Base-by-base conservation (phyloP, 2,329 filamentous ascomycete species). In the Gnomoniopsis sp. region DNA sequence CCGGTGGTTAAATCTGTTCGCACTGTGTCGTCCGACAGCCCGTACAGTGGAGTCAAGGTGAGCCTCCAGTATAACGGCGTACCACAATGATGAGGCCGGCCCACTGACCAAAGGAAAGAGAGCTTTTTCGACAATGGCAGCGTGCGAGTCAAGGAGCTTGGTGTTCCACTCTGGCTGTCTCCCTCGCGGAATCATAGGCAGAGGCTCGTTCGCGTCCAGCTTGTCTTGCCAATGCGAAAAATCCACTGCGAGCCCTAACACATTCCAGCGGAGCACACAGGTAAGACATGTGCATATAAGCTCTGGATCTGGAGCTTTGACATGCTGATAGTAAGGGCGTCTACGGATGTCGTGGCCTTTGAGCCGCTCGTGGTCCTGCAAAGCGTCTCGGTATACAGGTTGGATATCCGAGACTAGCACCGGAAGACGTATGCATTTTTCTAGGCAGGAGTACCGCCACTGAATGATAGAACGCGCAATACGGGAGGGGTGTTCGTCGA, bases 211-310 rank as follows among this genome's bases (percentile, higher is more conserved):
- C 0, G 66, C 63, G 58, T 86, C 78, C 8, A 86, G 74, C 47
- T 80, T 66, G 1, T 65, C 48, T 64, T 85, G 83, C 79, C 82
- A 86, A 65, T 81, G 73, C 0, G 80, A 77, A 64, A 86, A 81
- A 64, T 87, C 83, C 12, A 85, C 74, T 14, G 77, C 70, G 0
- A 84, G 64, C 59, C 76, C 77, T 6, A 86, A 75, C 15, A 80
- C 77, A 63, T 82, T 82, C 84, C 83, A 87, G 2, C 79, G 75
- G 41, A 83, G 65, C 47, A 82, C 69, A 65, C 84, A 86, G 0
- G 79, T 81, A 26, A 83, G 68, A 64, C 83, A 87, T 1, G 80
- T 83, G 70, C 84, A 87, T 3, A 83, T 69, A n/a, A 75, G 66
- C 12, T 67, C 54, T 0, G 75, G 71, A 61, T 85, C 75, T 0